A percentile compares a stretch with the other conserved stretches of the same genome.
phyloP scores from a whole-genome alignment of 129 eudicot species.

The Centrapalus pauciflorus region DNA sequence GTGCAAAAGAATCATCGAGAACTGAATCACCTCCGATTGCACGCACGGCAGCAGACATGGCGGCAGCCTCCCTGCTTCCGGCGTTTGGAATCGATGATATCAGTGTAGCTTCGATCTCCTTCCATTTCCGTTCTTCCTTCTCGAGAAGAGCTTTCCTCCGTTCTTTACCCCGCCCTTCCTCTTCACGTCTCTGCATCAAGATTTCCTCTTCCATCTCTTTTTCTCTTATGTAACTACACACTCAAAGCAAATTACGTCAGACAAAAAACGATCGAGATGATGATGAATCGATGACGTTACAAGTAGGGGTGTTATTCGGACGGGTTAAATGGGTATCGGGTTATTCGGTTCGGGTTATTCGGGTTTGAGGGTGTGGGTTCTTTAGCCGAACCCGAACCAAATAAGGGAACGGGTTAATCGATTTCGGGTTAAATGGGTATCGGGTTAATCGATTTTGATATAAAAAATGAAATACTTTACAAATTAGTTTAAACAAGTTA shows the following conservation, averaged over 20 bases:
- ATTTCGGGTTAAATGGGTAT: no score
- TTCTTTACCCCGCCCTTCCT: conserved; percentile 98
- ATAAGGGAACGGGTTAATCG: no score
- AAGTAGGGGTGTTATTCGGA: no score
- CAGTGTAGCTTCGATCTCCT: conserved; percentile 94
- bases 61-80: conserved; percentile 96
- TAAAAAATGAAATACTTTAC: no score
- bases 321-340: no score
- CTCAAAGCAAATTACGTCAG: not conserved
- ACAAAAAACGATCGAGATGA: not conserved
- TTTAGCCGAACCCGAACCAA: no score
- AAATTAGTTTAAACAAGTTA: no score
- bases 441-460: no score
- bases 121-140: conserved; percentile 99
- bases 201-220: conserved; percentile 99
- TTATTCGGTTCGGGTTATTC: not conserved
- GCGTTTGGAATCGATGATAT: conserved; percentile 96
- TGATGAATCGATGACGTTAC: no score
- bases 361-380: no score
- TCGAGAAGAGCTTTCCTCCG: conserved; percentile 95
- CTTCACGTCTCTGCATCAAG: conserved; percentile 97
- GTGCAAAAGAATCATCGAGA: conserved; percentile 94
- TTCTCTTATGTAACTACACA: conserved; percentile 77
- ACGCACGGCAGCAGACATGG: conserved; percentile 97
- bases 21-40: conserved; percentile 99